Base-by-base conservation (phyloP, 345 rosid genomes). In the Acer yangbiense region DNA sequence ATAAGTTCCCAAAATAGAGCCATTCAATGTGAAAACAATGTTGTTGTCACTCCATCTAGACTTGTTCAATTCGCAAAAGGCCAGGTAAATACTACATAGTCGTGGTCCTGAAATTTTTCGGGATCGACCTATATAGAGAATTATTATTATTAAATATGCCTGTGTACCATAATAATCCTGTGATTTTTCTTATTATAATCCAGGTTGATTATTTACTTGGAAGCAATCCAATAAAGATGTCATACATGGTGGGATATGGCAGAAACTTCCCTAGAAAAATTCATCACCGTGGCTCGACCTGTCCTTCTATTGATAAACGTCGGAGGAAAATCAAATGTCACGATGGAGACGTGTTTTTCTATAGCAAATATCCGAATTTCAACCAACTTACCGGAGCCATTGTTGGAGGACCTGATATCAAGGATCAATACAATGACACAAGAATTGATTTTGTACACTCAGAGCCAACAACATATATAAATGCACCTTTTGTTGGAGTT, bases 221-320 rank as follows among this genome's bases (percentile, higher is more conserved):
- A 27, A 84, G 85, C 74, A 91, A 89, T 72, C 93, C 95, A 3
- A 16, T 77, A 54, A 65, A 50, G 23, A 86, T 87, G 88, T 91
- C 92, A 4, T 91, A 88, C 82, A 91, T 91, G 93, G 93, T 88
- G 3, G 95, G 91, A 21, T 87, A 83, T 69, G 86, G 95, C 3
- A 57, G 32, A 3, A 82, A 69, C 54, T 91, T 74, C 76, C 92
- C 93, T 0, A 80, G 70, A 18, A 89, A 69, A 77, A 84, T 89
- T 27, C 93, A 91, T 71, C 93, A 91, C 82, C 86, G 93, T 5
- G 93, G 86, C 29, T 82, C 95, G 0, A 80, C 88, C 10, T 21
- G 85, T 63, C 95, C 95, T 44, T 83, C 90, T 7, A 65, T 87
- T 23, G 79, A 73, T 29, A 3, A 73, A 14, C 85, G 82, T 43